Base-by-base conservation (phyloP, 441 rosid genomes). In the Populus trichocarpa region DNA sequence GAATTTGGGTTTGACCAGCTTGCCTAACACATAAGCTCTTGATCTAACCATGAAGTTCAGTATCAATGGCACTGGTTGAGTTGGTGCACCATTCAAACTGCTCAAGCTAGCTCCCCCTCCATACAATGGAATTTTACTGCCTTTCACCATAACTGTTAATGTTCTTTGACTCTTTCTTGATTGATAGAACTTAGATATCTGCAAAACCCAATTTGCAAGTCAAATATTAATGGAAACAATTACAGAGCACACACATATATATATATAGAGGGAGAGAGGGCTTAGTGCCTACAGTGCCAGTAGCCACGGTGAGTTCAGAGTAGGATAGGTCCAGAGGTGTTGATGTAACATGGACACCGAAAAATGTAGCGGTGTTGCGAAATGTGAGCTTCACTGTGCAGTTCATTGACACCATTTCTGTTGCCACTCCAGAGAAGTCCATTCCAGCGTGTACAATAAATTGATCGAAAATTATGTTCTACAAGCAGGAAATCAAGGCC, bases 391-490 rank as follows among this genome's bases (percentile, higher is more conserved):
- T 92, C 68, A 90, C 85, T 0, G 94, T 87, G 40, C 95, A 91
- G 66, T 93, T 93, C 89, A 92, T 82, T 0, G 90, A 83, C 84
- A 92, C 87, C 97, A 93, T 91, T 70, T 89, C 95, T 1, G 99
- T 96, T 32, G 94, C 89, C n/a, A 96, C 97, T 33, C 97, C 98
- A 32, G 92, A 86, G 57, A 69, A 83, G 87, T 93, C 99, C 46
- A 93, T 87, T 26, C 98, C 98, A 53, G 98, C 99, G 83, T 93
- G 99, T 77, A 96, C 78, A 74, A 78, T 87, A 36, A 93, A 84
- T 63, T 89, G 87, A 80, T 95, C 94, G 69, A 96, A 93, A 13
- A 82, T 83, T 67, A 92, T 86, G 72, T 88, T 93, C 98, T 95
- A 18, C 65, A 74, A 71, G 20, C 38, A 77, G 64, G 3, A 13